Conservation (phyloP, 768 basidiomycete genomes). For the Lactarius evosmus region DNA sequence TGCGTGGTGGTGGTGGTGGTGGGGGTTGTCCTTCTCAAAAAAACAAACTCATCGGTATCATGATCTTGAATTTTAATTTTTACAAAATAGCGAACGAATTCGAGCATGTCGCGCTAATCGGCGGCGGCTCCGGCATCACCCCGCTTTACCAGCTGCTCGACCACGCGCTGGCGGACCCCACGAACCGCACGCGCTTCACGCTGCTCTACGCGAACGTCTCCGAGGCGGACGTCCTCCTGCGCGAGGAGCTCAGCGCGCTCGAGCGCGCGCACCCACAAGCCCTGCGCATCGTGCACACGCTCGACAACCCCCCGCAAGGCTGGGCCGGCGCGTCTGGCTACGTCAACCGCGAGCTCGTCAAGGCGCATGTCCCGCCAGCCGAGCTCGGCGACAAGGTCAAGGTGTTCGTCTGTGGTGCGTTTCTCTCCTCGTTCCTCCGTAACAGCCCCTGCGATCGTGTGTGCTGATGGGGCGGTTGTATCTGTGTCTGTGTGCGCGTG, state of each 20-base stretch:
- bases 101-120: conserved; percentile 83
- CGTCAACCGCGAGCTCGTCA: conserved; percentile 68
- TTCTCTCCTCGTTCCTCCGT: not conserved
- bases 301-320: conserved; percentile 73
- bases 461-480: not conserved
- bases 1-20: too few relatives aligned
- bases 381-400: conserved; percentile 74
- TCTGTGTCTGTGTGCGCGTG: not conserved
- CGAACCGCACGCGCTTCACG: conserved; percentile 93
- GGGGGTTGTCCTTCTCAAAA: too few relatives aligned
- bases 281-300: conserved; percentile 79
- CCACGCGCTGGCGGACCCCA: conserved; percentile 65
- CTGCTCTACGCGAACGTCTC: conserved; percentile 89
- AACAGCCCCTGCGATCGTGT: too few relatives aligned
- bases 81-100: conserved; percentile 66
- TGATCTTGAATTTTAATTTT: not conserved
- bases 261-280: conserved; percentile 64
- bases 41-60: too few relatives aligned
- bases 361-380: conserved; percentile 65
- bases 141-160: conserved; percentile 80
- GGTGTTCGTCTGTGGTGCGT: conserved; percentile 83
- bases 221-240: conserved; percentile 86
- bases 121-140: conserved; percentile 92
- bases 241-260: conserved; percentile 68
- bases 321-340: conserved; percentile 75